Base-by-base conservation (phyloP, 345 rosid genomes). In the Sapria himalayana region DNA sequence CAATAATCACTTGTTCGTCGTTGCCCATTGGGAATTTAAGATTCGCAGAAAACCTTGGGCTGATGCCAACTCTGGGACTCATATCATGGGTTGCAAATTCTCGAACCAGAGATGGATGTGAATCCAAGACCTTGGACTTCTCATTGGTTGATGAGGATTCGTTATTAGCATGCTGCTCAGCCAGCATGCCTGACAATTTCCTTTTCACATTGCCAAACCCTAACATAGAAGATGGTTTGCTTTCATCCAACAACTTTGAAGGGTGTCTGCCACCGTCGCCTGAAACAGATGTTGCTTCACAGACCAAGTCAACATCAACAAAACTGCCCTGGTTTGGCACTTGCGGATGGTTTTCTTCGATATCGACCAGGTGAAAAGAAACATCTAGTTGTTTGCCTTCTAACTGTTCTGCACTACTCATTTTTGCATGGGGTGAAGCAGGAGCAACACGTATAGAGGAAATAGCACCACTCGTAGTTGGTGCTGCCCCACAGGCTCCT, bases 211-310 rank as follows among this genome's bases (percentile, higher is more conserved):
- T 74, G 33, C 76, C 67, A 33, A 73, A 65, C 32, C 78, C 78
- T 39, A 69, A 54, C 63, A 69, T 82, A 60, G 81, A 89, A 47
- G 98, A 92, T 55, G 76, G 94, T n/a, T n/a, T n/a, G 2, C 77
- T 57, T 33, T 81, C 93, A 55, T 89, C 81, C 61, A 74, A 42
- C 15, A 56, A 46, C 35, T 58, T 76, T 38, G 63, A 33, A 2
- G 13, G 43, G 54, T 55, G 71, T 17, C 20, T 35, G 50, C 72
- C 48, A 52, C 43, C 54, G 21, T 65, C 72, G 21, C 49, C 52
- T 15, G 63, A 58, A 47, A 33, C 46, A 19, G 42, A 48, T 36
- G 67, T 76, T 46, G 49, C 45, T 61, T 75, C 73, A n/a, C n/a
- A n/a, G n/a, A n/a, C n/a, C n/a, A n/a, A n/a, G n/a, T n/a, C n/a